Evolutionary conservation across 176 grass and related monocot species (phyloP), one percentile per base, ranked within the genome.

Genomic region (Oryza glaberrima): DNA sequence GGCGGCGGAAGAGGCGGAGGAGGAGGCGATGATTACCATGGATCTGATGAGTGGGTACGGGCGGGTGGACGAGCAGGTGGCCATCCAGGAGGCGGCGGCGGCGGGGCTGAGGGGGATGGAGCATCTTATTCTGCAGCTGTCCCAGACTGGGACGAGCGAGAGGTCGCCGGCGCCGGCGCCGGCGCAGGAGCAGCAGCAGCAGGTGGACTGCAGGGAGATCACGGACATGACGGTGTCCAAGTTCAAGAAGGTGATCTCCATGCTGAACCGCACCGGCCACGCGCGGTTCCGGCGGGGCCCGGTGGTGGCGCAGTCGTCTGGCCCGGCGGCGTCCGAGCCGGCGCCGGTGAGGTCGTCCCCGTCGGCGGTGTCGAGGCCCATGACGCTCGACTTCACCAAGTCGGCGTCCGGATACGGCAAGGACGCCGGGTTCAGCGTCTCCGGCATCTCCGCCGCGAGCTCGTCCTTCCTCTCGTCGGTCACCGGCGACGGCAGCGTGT

Each of bases 231-330:
- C 92, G 13, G 85, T 98, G 23, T 90, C 91, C 68, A 98, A 92
- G 86, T 98, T 98, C 80, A 91, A 85, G 82, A 92, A 98, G 85
- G 88, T 95, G n/a, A 95, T 98, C 46, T 93, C 95, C 11, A 85
- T 98, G 71, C 82, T 95, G 11, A 93, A 98, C 72, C 88, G 92
- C 71, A 98, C 92, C 20, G 95, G 95, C 35, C 95, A 98, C 68
- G 92, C 95, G 1, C 87, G 92, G 46, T 95, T 98, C 88, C 92
- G 95, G 43, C 90, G 92, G 3, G 91, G 92, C 1, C 92, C 92
- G 0, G 73, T 83, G 20, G 83, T 70, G 51, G 66, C 88, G 4
- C 82, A 88, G 77, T 83, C 67, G 23, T 79, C 76, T 23, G 83
- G 58, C 0, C 86, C 84, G 14, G 48, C 80, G 0, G 35, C 56